phyloP scores from a whole-genome alignment of 805 yeast species.

The Metschnikowia gelsemii region DNA sequence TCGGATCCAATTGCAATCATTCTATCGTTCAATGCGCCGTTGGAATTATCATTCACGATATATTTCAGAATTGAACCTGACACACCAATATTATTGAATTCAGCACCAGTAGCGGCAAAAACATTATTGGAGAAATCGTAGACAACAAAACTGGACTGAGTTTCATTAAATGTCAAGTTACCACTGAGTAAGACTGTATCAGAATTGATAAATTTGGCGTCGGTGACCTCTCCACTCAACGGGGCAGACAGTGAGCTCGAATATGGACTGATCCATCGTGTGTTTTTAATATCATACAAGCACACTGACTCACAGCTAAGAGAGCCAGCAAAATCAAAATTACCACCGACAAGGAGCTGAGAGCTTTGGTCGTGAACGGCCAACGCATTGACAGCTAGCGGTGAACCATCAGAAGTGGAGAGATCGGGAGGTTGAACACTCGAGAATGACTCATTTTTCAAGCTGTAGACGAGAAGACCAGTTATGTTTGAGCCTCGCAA shows the following conservation, averaged over 20 bases:
- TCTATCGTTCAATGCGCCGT: slow-evolving; percentile 40
- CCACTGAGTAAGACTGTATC: slow-evolving; percentile 50
- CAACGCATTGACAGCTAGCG: slow-evolving; percentile 38
- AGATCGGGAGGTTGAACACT: slow-evolving; percentile 50
- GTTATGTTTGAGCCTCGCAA: slow-evolving; percentile 24
- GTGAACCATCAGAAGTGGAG: slow-evolving; percentile 42
- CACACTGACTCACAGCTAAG: slow-evolving; percentile 64
- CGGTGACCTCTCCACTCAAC: slow-evolving; percentile 48
- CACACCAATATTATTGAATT: slow-evolving; percentile 24
- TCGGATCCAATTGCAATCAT: slow-evolving; percentile 35
- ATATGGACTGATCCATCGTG: slow-evolving; percentile 54
- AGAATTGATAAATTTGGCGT: slow-evolving; percentile 47
- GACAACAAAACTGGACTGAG: slow-evolving; percentile 45
- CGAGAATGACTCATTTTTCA: slow-evolving; percentile 41
- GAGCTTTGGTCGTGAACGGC: slow-evolving; percentile 32
- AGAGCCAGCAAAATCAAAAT: slow-evolving; percentile 58
- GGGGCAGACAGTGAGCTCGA: slow-evolving; percentile 23
- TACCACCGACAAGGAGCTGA: slow-evolving; percentile 70
- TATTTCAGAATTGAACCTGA: slow-evolving; percentile 36
- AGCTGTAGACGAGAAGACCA: slow-evolving; percentile 56
- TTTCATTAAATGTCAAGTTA: slow-evolving; percentile 43
- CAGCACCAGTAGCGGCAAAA: slow-evolving; percentile 19
- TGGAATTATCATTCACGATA: slow-evolving; percentile 43
- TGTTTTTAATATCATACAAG: slow-evolving; percentile 52
- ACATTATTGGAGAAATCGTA: slow-evolving; percentile 50